A percentile compares a stretch with the other conserved stretches of the same genome.
phyloP scores from a whole-genome alignment of 2,329 filamentous ascomycete genomes.

The Aspergillus fumigatus region DNA sequence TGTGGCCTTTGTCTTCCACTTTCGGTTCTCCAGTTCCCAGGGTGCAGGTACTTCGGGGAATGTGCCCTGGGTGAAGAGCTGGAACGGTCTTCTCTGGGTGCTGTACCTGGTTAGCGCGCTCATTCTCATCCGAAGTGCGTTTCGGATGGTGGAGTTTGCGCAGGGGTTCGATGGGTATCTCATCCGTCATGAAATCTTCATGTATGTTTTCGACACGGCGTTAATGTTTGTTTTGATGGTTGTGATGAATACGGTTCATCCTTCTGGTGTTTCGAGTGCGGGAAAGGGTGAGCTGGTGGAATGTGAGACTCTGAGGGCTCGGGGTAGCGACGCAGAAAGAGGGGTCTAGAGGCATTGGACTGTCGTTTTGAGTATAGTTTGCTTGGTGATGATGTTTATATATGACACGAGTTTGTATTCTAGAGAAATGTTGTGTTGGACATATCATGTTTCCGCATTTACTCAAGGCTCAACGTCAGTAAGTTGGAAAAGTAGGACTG shows the following conservation, averaged over 20 bases:
- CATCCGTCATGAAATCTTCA: background rate
- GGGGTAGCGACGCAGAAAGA: background rate
- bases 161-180: background rate
- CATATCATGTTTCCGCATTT: too few relatives aligned
- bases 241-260: conserved; percentile 2
- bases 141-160: background rate
- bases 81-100: background rate
- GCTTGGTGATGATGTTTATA: background rate
- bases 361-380: background rate
- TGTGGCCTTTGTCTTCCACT: conserved; percentile 14
- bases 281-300: background rate
- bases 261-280: conserved; percentile 22
- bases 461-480: too few relatives aligned
- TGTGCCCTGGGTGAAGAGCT: background rate
- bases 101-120: background rate
- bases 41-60: background rate
- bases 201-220: background rate
- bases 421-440: too few relatives aligned
- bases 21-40: conserved; percentile 5
- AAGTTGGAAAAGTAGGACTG: too few relatives aligned
- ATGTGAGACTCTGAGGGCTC: background rate
- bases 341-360: background rate
- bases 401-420: background rate
- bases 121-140: background rate
- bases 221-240: background rate